Evolutionary conservation across 1,284 basidiomycete species (phyloP).

Genomic region (Pholiota adiposa): DNA sequence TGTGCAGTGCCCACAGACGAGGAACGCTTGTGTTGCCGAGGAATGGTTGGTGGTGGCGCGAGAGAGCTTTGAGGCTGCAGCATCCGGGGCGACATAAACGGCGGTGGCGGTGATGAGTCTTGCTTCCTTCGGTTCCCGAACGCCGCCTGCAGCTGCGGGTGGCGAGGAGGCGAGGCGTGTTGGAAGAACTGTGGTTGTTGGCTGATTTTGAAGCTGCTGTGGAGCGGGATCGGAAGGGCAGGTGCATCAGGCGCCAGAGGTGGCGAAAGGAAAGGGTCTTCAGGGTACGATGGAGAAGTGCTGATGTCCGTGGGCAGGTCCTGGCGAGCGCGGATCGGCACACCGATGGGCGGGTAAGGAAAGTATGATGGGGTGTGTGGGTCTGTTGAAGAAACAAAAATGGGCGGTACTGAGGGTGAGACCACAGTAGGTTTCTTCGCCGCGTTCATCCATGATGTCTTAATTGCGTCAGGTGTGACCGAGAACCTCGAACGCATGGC

Average conservation of each 20-base stretch:
- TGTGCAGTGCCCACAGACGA: conserved; percentile 29
- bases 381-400: conserved; percentile 16
- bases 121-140: conserved; percentile 15
- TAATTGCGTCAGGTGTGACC: conserved; percentile 28
- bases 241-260: conserved; percentile 21
- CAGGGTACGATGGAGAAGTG: conserved; percentile 15
- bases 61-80: conserved; percentile 24
- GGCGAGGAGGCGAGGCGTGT: conserved; percentile 15
- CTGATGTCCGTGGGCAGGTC: conserved; percentile 23
- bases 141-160: conserved; percentile 24
- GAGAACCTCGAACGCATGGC: conserved; percentile 36
- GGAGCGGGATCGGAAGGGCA: conserved; percentile 54
- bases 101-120: conserved; percentile 22
- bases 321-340: conserved; percentile 25
- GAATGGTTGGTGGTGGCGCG: conserved; percentile 21
- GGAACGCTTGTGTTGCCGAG: conserved; percentile 24
- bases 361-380: conserved; percentile 8
- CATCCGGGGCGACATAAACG: conserved; percentile 20
- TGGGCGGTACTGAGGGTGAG: conserved; percentile 15
- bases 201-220: conserved; percentile 50
- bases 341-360: conserved; percentile 21
- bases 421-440: conserved; percentile 16
- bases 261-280: conserved; percentile 19
- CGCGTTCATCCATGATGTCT: conserved; percentile 25
- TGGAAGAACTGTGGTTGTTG: background rate